Evolutionary conservation across 1,284 basidiomycete genomes (phyloP).

Genomic region (Ceratobasidium sp.): DNA sequence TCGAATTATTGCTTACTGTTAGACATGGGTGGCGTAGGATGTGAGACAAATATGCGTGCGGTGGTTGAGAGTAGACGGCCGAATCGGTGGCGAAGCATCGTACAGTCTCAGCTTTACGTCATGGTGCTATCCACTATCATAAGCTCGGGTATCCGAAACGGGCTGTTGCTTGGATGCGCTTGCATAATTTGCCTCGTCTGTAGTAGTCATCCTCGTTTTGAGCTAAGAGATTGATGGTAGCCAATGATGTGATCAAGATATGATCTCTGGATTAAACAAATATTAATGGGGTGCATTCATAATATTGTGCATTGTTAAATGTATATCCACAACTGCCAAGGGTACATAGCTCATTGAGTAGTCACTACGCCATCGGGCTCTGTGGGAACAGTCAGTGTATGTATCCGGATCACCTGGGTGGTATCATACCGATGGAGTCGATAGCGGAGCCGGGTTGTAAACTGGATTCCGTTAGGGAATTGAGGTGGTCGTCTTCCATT

Average conservation of each 20-base stretch:
- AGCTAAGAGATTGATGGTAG: too few species aligned
- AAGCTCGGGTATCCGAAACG: too few species aligned
- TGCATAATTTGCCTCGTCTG: too few species aligned
- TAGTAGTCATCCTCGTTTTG: too few species aligned
- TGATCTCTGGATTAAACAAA: too few species aligned
- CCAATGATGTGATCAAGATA: too few species aligned
- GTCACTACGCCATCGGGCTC: conserved; percentile 35
- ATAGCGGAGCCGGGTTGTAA: neutral
- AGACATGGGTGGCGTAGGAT: neutral
- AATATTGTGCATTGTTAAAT: too few species aligned
- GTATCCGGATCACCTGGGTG: neutral
- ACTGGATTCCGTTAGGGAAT: too few species aligned
- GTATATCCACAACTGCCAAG: neutral
- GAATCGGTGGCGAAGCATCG: neutral
- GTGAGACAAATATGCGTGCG: neutral
- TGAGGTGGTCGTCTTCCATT: neutral
- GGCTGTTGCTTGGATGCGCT: too few species aligned
- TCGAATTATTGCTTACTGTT: neutral
- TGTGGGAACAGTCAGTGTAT: neutral
- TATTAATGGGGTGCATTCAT: neutral
- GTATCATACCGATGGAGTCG: conserved; percentile 32
- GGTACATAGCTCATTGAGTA: conserved; percentile 6
- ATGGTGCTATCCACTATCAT: neutral
- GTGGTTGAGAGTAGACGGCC: neutral
- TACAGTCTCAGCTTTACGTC: neutral